Evolutionary conservation across 106 monocot species (phyloP).

Genomic region (Posidonia australis): DNA sequence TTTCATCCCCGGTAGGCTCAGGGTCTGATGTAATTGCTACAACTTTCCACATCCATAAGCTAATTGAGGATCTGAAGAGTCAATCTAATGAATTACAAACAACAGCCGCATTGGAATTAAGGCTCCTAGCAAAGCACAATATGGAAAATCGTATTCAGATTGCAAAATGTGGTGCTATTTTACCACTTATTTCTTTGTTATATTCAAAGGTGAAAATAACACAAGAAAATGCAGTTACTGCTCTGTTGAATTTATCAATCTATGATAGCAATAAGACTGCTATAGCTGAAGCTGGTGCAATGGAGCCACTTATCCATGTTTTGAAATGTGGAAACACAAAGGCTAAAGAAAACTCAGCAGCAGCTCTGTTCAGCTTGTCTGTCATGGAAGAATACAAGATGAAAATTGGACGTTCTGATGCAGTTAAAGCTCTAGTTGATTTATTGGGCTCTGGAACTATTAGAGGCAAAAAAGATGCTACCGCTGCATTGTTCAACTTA

Average conservation of each 20-base stretch:
- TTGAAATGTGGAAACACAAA: slow-evolving; percentile 41
- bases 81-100: slow-evolving; percentile 27
- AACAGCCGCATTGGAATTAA: slow-evolving; percentile 45
- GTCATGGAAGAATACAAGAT: slow-evolving; percentile 56
- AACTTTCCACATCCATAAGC: slow-evolving; percentile 28
- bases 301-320: slow-evolving; percentile 69
- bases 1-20: slow-evolving; percentile 1
- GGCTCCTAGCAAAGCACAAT: slow-evolving; percentile 53
- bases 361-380: slow-evolving; percentile 71
- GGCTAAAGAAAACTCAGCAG: slow-evolving; percentile 75
- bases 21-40: slow-evolving; percentile 27
- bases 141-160: slow-evolving; percentile 60
- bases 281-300: slow-evolving; percentile 59
- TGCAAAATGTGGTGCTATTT: slow-evolving; percentile 59
- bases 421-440: slow-evolving; percentile 50
- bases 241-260: slow-evolving; percentile 73
- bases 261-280: slow-evolving; percentile 41
- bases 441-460: slow-evolving; percentile 47
- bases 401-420: slow-evolving; percentile 55
- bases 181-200: slow-evolving; percentile 43
- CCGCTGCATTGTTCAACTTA: slow-evolving; percentile 68
- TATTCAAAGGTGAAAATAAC: slow-evolving; percentile 35
- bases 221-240: slow-evolving; percentile 85
- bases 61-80: slow-evolving; percentile 44
- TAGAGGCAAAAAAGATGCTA: slow-evolving; percentile 82